Conservation (phyloP, 257 asterid genomes). For the Scutellaria minor region DNA sequence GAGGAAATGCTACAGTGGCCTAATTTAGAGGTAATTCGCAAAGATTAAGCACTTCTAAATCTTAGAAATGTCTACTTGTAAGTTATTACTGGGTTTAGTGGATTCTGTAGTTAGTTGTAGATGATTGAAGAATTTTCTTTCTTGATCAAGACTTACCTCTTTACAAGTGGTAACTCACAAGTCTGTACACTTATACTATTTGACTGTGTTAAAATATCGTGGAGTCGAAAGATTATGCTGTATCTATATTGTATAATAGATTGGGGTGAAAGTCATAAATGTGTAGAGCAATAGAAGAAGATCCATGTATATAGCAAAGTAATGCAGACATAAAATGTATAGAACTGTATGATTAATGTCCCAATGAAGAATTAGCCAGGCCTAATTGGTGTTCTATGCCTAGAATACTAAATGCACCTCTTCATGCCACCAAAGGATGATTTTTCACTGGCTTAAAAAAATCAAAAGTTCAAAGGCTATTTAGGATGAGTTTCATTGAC, state of each 20-base stretch:
- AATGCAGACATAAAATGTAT: no score
- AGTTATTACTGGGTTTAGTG: neutral
- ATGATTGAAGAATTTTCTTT: neutral
- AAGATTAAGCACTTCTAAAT: slow-evolving; percentile 8
- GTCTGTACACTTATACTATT: neutral
- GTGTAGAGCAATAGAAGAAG: no score
- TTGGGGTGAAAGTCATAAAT: slow-evolving; percentile 12
- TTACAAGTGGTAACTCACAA: neutral
- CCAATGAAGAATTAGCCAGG: no score
- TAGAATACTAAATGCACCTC: no score
- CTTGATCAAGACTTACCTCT: neutral
- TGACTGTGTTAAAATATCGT: neutral
- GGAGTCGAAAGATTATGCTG: slow-evolving; percentile 2
- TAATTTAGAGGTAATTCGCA: slow-evolving; percentile 70
- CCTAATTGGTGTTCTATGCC: no score
- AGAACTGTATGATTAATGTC: no score
- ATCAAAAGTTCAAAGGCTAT: no score
- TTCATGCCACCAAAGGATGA: no score
- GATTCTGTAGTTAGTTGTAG: slow-evolving; percentile 3
- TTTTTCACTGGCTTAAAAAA: no score
- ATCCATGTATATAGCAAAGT: no score
- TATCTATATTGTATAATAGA: slow-evolving; percentile 13
- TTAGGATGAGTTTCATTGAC: no score
- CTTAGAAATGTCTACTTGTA: slow-evolving; percentile 4
- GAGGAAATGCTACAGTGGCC: slow-evolving; percentile 96